These are phyloP conservation scores for Clitoria ternatea DNA, from an alignment of 306 rosid genomes.

Conservation along the genomic window DNA sequence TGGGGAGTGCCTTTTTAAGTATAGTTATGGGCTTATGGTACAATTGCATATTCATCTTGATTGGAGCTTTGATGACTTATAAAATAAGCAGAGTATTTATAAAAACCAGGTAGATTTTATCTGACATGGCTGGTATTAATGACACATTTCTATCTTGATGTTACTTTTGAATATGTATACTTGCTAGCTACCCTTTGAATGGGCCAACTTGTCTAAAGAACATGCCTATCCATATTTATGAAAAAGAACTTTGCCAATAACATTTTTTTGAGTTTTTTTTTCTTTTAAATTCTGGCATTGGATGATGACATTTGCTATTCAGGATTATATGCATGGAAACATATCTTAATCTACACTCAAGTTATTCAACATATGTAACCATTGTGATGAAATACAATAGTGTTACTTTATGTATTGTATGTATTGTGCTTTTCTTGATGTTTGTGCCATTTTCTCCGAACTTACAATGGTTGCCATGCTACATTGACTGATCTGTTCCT, in stretches of 20 bases:
- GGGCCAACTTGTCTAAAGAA: neutral
- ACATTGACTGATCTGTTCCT: neutral
- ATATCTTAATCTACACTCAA: neutral
- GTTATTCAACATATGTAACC: neutral
- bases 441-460: constrained; percentile 10
- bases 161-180: neutral
- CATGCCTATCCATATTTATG: neutral
- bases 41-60: neutral
- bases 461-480: neutral
- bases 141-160: constrained; percentile 11
- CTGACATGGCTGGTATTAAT: neutral
- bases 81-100: constrained; percentile 1
- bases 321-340: neutral
- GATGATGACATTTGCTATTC: neutral
- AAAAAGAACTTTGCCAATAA: neutral
- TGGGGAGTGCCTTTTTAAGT: neutral
- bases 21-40: neutral
- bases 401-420: neutral
- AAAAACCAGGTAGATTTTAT: neutral
- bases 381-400: neutral
- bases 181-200: neutral
- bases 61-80: neutral
- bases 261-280: neutral
- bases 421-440: constrained; percentile 8
- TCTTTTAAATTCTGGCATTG: neutral